These are phyloP conservation scores for Strombidium stylifer DNA, from an alignment of 73 alveolate species.

Conservation along the genomic window DNA sequence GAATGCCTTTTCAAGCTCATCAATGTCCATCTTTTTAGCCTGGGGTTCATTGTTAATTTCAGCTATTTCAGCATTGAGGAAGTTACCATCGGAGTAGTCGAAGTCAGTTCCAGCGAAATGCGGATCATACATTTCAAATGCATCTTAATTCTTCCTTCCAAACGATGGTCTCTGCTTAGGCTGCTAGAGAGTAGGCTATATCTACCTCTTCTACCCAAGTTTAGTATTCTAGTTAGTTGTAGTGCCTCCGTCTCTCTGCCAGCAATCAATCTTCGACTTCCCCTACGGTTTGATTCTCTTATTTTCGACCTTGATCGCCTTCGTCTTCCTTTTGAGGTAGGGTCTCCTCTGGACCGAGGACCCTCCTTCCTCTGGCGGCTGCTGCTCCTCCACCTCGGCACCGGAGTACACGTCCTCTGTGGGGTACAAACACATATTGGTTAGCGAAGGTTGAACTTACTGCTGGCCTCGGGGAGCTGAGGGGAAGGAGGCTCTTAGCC, in stretches of 20 bases:
- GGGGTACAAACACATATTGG: no score
- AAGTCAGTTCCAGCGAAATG: background rate
- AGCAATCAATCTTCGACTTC: constrained; percentile 30
- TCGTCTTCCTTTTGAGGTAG: constrained; percentile 26
- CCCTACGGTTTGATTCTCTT: constrained; percentile 8
- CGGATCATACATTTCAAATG: background rate
- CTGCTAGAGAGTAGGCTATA: background rate
- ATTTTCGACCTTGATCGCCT: constrained; percentile 11
- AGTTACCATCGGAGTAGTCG: background rate
- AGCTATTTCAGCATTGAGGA: background rate
- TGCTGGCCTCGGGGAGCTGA: no score
- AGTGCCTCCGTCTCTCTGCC: constrained; percentile 7
- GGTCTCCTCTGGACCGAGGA: background rate
- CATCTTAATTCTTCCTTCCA: background rate
- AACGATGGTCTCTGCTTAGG: background rate
- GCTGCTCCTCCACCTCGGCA: background rate
- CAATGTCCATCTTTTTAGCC: no score
- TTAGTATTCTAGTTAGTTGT: background rate
- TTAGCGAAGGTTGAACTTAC: no score
- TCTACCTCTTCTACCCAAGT: no score
- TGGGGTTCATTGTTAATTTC: background rate
- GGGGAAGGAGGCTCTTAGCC: no score
- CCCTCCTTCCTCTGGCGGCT: background rate
- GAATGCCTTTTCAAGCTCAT: no score
- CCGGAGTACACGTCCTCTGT: no score